phyloP scores from a whole-genome alignment of 78 protist genomes.

The Creolimax fragrantissima region DNA sequence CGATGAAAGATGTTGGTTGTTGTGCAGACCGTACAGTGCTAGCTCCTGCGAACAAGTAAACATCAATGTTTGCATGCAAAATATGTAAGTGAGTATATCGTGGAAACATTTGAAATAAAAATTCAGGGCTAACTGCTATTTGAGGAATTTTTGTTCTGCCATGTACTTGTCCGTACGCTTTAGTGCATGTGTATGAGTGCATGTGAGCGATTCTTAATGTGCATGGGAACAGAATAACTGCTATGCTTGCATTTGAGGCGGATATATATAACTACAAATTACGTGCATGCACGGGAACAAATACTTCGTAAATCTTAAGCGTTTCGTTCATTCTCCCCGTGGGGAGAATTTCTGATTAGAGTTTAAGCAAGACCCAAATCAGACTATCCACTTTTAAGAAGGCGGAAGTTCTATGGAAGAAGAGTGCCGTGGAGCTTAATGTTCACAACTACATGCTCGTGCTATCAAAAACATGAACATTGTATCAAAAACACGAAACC shows the following conservation, averaged over 20 bases:
- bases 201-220: background rate
- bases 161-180: background rate
- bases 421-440: background rate
- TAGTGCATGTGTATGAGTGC: background rate
- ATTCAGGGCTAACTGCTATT: too few species aligned
- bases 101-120: too few species aligned
- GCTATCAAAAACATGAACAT: background rate
- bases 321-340: background rate
- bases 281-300: background rate
- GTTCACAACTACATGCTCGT: background rate
- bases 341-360: too few species aligned
- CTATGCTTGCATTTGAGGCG: background rate
- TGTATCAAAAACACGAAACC: background rate
- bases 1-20: too few species aligned
- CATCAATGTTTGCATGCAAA: background rate
- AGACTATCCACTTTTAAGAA: too few species aligned
- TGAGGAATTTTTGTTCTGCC: too few species aligned
- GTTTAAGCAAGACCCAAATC: too few species aligned
- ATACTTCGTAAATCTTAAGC: background rate
- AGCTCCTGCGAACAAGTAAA: too few species aligned
- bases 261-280: background rate
- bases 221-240: background rate
- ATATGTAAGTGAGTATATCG: too few species aligned
- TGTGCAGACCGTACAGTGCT: too few species aligned
- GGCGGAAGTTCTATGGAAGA: too few species aligned